Base-by-base conservation (phyloP, 345 rosid genomes). In the Nasturtium officinale region DNA sequence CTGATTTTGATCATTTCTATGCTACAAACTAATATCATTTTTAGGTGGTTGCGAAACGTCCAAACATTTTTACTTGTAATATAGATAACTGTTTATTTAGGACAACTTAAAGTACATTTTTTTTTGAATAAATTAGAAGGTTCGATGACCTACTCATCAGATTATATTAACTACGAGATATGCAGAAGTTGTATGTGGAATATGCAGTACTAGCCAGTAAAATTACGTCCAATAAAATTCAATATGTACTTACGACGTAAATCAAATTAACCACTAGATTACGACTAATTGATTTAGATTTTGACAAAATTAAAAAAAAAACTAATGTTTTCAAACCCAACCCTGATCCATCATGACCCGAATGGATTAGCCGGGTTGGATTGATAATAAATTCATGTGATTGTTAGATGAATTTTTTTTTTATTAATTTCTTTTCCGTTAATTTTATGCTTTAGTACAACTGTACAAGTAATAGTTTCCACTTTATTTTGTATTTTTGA, bases 1-100 rank as follows among this genome's bases (percentile, higher is more conserved):
- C 13, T 42, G 65, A 18, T 32, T 61, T 75, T 57, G 60, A 65
- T 37, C 3, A 73, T 73, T 4, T 43, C 3, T 73, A 56, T 45
- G 3, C 26, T 17, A 45, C 29, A 35, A 33, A 3, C 6, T 62
- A 2, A 30, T 47, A 33, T 71, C 3, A 47, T 35, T 1, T 4
- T 61, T 50, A 10, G 17, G 12, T 37, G 61, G 52, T 61, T 9
- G 2, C 37, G 15, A 61, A 18, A 50, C 59, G 50, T 37, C 30
- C 51, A 20, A 30, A 52, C 25, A 26, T 38, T 51, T 54, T 18
- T 26, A 18, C 66, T 47, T 59, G 8, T 47, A 33, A 71, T 5
- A 56, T 7, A 17, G 30, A 15, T 9, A 55, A 42, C 7, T 54
- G 5, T 11, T 54, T 38, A 29, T 29, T 29, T 55, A 29, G 60